These are phyloP conservation scores for Warburgia ugandensis DNA, from an alignment of 164 flowering plant genomes.

Conservation along the genomic window DNA sequence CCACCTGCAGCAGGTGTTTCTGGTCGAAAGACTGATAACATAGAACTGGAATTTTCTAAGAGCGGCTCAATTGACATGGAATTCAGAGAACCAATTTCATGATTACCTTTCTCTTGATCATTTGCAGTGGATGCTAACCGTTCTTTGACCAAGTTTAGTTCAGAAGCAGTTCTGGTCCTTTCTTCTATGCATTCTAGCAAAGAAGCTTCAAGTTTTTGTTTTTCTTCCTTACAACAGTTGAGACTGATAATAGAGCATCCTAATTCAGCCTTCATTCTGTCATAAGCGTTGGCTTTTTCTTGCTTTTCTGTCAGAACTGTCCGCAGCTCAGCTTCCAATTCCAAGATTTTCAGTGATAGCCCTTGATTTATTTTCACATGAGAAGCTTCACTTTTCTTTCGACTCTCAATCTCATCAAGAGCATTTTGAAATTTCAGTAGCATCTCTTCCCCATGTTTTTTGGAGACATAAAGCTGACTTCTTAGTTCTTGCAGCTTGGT, in stretches of 20 bases:
- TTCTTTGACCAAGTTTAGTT: slow-evolving; percentile 36
- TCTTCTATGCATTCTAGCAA: slow-evolving; percentile 53
- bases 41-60: neutral
- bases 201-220: slow-evolving; percentile 59
- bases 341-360: slow-evolving; percentile 44
- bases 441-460: slow-evolving; percentile 88
- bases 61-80: slow-evolving; percentile 12
- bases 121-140: slow-evolving; percentile 16
- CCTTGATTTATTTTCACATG: slow-evolving; percentile 64
- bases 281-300: slow-evolving; percentile 55
- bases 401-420: slow-evolving; percentile 65
- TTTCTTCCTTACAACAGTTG: slow-evolving; percentile 93
- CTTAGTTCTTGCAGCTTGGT: slow-evolving; percentile 71
- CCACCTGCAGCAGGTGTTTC: neutral
- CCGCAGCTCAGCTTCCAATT: slow-evolving; percentile 66
- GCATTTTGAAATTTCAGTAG: slow-evolving; percentile 82
- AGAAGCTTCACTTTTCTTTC: slow-evolving; percentile 75
- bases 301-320: slow-evolving; percentile 48
- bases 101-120: slow-evolving; percentile 13
- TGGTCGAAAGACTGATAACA: neutral
- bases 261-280: slow-evolving; percentile 71
- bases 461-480: slow-evolving; percentile 68
- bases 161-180: slow-evolving; percentile 33
- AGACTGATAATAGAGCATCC: slow-evolving; percentile 81
- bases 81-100: slow-evolving; percentile 6